Percentiles rank a stretch among this genome's conserved stretches.
phyloP scores from a whole-genome alignment of 2,329 filamentous ascomycete species.

The Trichoderma sp. region DNA sequence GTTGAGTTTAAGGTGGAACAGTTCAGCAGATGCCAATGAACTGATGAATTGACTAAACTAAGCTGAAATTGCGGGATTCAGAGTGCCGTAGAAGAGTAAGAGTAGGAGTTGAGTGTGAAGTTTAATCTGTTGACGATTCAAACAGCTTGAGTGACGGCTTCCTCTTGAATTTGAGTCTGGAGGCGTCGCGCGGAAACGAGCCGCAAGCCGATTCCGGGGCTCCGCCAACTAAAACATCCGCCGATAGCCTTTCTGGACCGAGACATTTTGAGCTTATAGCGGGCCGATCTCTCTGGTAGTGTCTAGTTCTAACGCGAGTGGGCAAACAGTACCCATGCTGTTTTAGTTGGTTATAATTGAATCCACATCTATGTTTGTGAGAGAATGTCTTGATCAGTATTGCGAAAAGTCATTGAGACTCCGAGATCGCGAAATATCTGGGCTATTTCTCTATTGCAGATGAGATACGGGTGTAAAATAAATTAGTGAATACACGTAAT shows the following conservation, averaged over 20 bases:
- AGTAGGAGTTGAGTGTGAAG: neutral
- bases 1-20: neutral
- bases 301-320: neutral
- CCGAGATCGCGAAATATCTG: neutral
- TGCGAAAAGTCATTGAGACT: neutral
- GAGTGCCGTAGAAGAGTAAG: rapidly evolving
- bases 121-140: neutral
- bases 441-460: too few relatives aligned
- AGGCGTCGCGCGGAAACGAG: constrained; percentile 2
- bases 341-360: neutral
- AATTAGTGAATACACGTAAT: neutral
- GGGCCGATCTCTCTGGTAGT: neutral
- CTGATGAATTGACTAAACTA: neutral
- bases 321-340: neutral
- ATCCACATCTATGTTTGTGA: neutral
- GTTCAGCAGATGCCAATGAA: neutral
- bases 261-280: neutral
- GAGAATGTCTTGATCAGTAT: neutral
- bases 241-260: constrained; percentile 7
- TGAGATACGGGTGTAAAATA: too few relatives aligned
- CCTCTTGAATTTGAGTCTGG: neutral
- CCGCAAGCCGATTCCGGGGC: constrained; percentile 4
- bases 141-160: neutral
- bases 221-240: neutral
- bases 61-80: neutral